phyloP scores from a whole-genome alignment of 1,284 basidiomycete species.

The Caloboletus firmus region DNA sequence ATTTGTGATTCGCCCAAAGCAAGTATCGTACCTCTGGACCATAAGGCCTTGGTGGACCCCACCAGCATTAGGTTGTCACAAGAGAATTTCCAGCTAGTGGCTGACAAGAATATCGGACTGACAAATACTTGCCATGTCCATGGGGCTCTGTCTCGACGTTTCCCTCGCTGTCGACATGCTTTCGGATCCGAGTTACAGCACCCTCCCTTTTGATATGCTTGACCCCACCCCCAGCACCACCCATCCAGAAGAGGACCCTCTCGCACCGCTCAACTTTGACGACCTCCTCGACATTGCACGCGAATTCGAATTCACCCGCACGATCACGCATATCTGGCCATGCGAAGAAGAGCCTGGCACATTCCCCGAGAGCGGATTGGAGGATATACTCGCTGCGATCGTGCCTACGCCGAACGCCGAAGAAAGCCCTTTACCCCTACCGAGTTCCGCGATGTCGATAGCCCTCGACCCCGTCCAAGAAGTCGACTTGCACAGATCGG shows the following conservation, averaged over 20 bases:
- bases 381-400: slow-evolving; percentile 24
- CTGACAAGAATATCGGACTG: slow-evolving; percentile 18
- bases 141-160: not conserved
- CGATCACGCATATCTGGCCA: slow-evolving; percentile 25
- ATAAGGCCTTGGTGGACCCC: slow-evolving; percentile 40
- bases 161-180: slow-evolving; percentile 25
- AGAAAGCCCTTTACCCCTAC: slow-evolving; percentile 3
- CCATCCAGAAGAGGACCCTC: slow-evolving; percentile 1
- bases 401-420: not conserved
- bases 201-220: slow-evolving; percentile 4
- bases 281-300: slow-evolving; percentile 32
- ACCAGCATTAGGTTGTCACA: too few species aligned
- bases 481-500: not conserved
- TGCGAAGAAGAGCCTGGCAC: slow-evolving; percentile 19
- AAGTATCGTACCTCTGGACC: slow-evolving; percentile 55
- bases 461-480: slow-evolving; percentile 1
- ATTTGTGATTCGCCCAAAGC: slow-evolving; percentile 41
- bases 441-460: not conserved
- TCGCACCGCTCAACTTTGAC: slow-evolving; percentile 25
- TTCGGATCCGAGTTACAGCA: slow-evolving; percentile 11
- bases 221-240: not conserved
- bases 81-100: too few species aligned
- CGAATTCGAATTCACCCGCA: slow-evolving; percentile 31
- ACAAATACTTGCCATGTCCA: not conserved
- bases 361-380: slow-evolving; percentile 15